Percentiles rank a stretch among this genome's conserved stretches.
phyloP scores from a whole-genome alignment of 2,329 filamentous ascomycete genomes.

The Pseudogymnoascus sp. region DNA sequence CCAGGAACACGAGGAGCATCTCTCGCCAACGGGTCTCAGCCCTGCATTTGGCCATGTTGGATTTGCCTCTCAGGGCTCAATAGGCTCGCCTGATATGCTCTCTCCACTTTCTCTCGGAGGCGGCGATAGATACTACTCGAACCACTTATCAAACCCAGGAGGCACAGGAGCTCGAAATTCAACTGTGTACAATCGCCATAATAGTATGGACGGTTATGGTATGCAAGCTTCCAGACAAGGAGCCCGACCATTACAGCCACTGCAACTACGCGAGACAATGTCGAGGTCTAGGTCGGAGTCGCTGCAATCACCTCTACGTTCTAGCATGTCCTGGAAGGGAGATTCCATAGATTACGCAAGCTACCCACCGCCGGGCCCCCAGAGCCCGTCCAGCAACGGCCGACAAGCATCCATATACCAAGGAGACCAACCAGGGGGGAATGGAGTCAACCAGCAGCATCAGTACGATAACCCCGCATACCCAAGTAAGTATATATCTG shows the following conservation, averaged over 20 bases:
- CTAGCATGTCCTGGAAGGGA: constrained; percentile 57
- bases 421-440: constrained; percentile 39
- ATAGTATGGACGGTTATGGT: constrained; percentile 40
- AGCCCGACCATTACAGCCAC: constrained; percentile 48
- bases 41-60: constrained; percentile 60
- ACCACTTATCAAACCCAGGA: constrained; percentile 41
- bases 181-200: constrained; percentile 46
- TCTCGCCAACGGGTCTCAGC: constrained; percentile 59
- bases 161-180: constrained; percentile 42
- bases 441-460: constrained; percentile 33
- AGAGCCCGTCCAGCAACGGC: constrained; percentile 40
- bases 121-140: constrained; percentile 47
- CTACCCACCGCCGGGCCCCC: constrained; percentile 38
- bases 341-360: constrained; percentile 48
- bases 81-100: constrained; percentile 46
- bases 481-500: constrained; percentile 37
- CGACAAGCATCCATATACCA: constrained; percentile 45
- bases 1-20: constrained; percentile 54
- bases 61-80: constrained; percentile 47
- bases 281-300: constrained; percentile 49
- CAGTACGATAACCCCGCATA: constrained; percentile 46
- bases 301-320: constrained; percentile 50
- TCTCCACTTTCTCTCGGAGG: constrained; percentile 50
- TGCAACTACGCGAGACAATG: constrained; percentile 51
- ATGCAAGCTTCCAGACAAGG: constrained; percentile 39